These are phyloP conservation scores for Kodamaea sp. DNA, from an alignment of 1,139 yeast species.

Conservation along the genomic window DNA sequence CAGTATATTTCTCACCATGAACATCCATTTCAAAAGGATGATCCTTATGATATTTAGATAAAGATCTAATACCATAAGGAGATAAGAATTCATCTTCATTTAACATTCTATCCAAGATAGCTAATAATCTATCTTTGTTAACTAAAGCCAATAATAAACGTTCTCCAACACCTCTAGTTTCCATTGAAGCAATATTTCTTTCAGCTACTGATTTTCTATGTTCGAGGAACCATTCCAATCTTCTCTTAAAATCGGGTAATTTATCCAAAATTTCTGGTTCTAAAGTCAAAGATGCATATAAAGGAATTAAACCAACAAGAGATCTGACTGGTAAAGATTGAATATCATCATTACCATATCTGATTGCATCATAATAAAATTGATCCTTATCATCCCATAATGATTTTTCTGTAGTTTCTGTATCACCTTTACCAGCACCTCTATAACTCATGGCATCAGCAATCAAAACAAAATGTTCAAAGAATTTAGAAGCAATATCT, in stretches of 20 bases:
- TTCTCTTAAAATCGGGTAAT: conserved; percentile 81
- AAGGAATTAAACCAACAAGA: conserved; percentile 87
- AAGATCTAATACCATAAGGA: conserved; percentile 82
- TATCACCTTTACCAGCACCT: conserved; percentile 44
- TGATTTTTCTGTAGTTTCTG: conserved; percentile 53
- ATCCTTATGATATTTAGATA: conserved; percentile 83
- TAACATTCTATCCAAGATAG: conserved; percentile 77
- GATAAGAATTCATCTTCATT: conserved; percentile 88
- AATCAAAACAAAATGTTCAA: conserved; percentile 88
- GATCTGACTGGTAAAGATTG: conserved; percentile 85
- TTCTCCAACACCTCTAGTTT: conserved; percentile 80
- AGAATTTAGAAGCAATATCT: conserved; percentile 91
- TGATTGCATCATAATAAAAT: conserved; percentile 88
- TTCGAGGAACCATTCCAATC: conserved; percentile 82
- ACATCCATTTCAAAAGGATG: conserved; percentile 88
- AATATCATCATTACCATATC: conserved; percentile 71
- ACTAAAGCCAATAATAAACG: conserved; percentile 80
- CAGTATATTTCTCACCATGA: conserved; percentile 69
- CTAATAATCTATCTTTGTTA: conserved; percentile 71
- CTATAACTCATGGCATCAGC: conserved; percentile 92
- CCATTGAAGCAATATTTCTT: conserved; percentile 88
- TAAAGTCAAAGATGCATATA: conserved; percentile 85
- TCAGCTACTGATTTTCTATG: conserved; percentile 72
- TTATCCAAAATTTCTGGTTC: conserved; percentile 80
- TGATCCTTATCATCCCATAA: conserved; percentile 90